Percentiles rank a stretch among this genome's conserved stretches.
Evolutionary conservation across 2,329 filamentous ascomycete genomes (phyloP).

Genomic region (Epichloe festucae): DNA sequence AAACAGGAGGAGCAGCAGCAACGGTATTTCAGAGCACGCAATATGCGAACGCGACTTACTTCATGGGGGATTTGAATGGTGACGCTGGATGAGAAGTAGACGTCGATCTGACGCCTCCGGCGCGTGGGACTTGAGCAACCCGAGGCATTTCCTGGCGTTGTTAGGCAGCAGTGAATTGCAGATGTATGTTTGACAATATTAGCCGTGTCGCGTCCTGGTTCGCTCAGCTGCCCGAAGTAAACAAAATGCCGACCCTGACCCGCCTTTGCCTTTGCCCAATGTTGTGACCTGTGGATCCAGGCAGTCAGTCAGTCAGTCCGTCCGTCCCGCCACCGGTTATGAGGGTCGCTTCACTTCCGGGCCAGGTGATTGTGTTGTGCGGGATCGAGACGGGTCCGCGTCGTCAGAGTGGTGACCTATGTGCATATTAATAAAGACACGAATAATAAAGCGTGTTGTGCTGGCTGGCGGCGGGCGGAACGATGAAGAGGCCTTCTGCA

Average conservation of each 20-base stretch:
- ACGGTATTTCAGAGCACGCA: neutral
- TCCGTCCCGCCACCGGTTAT: too few species aligned
- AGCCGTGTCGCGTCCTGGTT: slow-evolving; percentile 7
- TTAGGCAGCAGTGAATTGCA: slow-evolving; percentile 4
- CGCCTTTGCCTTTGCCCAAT: neutral
- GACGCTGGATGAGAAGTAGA: slow-evolving; percentile 35
- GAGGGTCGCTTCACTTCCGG: too few species aligned
- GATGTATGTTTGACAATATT: neutral
- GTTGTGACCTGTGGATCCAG: slow-evolving; percentile 2
- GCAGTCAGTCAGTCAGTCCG: neutral
- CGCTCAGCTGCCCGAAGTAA: slow-evolving; percentile 7
- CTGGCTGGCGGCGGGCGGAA: neutral
- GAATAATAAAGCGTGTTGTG: neutral
- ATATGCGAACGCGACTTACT: slow-evolving; percentile 28
- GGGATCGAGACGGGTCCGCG: neutral
- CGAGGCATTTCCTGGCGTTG: slow-evolving; percentile 37
- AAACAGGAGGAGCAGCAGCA: neutral
- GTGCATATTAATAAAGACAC: neutral
- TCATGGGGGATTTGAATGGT: slow-evolving; percentile 44
- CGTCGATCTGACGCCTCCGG: slow-evolving; percentile 32
- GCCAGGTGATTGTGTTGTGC: neutral
- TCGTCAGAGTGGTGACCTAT: too few species aligned
- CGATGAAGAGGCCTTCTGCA: neutral
- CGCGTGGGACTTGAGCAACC: slow-evolving; percentile 41
- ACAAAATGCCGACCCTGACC: slow-evolving; percentile 6